Evolutionary conservation across 495 filamentous ascomycete species (phyloP).

Genomic region (Acidiella bohemica): DNA sequence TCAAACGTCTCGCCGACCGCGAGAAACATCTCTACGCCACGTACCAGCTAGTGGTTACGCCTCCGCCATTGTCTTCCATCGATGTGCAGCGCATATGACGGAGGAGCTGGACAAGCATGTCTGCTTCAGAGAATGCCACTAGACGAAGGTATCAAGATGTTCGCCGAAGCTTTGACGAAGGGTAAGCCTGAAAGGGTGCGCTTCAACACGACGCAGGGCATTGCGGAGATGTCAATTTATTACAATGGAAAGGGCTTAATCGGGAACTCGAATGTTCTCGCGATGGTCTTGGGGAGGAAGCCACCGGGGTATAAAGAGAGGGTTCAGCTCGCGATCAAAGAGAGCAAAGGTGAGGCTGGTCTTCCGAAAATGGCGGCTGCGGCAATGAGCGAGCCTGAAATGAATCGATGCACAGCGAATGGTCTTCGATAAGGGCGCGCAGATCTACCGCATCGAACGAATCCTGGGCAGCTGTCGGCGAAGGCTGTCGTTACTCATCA

Average conservation of each 20-base stretch:
- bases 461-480: no score
- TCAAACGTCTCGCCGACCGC: conserved; percentile 21
- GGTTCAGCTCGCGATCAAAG: conserved; percentile 1
- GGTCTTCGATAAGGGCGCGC: no score
- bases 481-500: no score
- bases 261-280: conserved; percentile 26
- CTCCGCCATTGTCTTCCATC: conserved; percentile 7
- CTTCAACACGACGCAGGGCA: conserved; percentile 16
- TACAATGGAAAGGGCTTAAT: conserved; percentile 25
- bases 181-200: conserved; percentile 7
- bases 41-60: conserved; percentile 25
- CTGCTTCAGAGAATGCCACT: conserved; percentile 5
- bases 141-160: conserved; percentile 3
- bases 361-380: no score
- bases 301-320: conserved; percentile 18
- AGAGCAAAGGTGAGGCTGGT: not conserved
- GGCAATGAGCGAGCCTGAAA: no score
- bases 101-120: conserved; percentile 16
- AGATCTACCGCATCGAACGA: no score
- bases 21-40: conserved; percentile 25
- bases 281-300: conserved; percentile 27
- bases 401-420: no score
- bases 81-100: conserved; percentile 2
- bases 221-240: conserved; percentile 25
- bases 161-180: conserved; percentile 1